Percentiles rank a stretch among this genome's conserved stretches.
Evolutionary conservation across 345 rosid species (phyloP).

Genomic region (Populus tremula): DNA sequence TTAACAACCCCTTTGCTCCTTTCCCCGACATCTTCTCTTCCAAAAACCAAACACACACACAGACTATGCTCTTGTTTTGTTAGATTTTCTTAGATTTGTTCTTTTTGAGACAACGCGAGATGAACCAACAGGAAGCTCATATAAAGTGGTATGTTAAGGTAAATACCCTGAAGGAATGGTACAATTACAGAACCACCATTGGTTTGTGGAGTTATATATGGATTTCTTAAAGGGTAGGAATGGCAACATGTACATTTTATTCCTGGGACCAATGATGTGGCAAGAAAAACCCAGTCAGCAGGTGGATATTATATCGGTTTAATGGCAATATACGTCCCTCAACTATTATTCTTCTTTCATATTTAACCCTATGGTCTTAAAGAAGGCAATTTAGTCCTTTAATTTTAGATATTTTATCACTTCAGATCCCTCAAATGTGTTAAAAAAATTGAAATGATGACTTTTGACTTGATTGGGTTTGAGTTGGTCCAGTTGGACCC

Average conservation of each 20-base stretch:
- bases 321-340: not conserved
- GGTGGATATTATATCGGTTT: too few relatives aligned
- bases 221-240: not conserved
- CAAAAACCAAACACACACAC: not conserved
- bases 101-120: not conserved
- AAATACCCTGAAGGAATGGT: not conserved
- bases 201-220: not conserved
- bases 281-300: too few relatives aligned
- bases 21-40: constrained; percentile 17
- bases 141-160: not conserved
- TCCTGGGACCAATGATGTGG: too few relatives aligned
- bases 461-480: too few relatives aligned
- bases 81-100: not conserved
- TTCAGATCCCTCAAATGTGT: too few relatives aligned
- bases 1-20: constrained; percentile 6
- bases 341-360: not conserved
- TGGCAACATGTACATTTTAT: not conserved
- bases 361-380: not conserved
- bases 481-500: too few relatives aligned
- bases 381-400: not conserved
- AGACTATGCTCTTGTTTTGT: not conserved
- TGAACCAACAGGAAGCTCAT: not conserved
- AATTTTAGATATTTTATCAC: too few relatives aligned
- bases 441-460: too few relatives aligned
- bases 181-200: not conserved